These are phyloP conservation scores for Xylariaceae sp. DNA, from an alignment of 2,329 filamentous ascomycete species.

Conservation along the genomic window DNA sequence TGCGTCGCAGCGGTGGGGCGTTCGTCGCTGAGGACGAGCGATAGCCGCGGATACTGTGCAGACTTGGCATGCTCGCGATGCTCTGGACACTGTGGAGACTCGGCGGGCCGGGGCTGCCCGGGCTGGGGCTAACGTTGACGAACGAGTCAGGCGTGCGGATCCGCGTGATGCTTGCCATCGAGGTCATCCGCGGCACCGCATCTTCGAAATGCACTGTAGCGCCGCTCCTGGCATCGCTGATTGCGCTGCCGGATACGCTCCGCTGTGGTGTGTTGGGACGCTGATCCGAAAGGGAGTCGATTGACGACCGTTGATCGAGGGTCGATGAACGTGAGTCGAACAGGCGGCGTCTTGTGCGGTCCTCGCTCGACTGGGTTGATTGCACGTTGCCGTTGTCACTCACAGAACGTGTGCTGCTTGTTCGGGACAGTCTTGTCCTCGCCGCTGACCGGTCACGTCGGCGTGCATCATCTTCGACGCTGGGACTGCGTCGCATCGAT, in stretches of 20 bases:
- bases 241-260: constrained; percentile 39
- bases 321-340: constrained; percentile 21
- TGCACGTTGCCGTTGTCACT: constrained; percentile 35
- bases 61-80: constrained; percentile 1
- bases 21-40: constrained; percentile 42
- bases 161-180: constrained; percentile 51
- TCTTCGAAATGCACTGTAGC: constrained; percentile 23
- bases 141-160: constrained; percentile 50
- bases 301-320: constrained; percentile 16
- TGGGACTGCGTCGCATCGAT: constrained; percentile 33
- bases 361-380: constrained; percentile 32
- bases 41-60: constrained; percentile 27
- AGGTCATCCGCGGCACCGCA: constrained; percentile 40
- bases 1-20: constrained; percentile 65
- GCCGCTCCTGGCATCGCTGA: constrained; percentile 12
- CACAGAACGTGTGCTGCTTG: constrained; percentile 38
- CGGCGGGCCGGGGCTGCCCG: constrained; percentile 9
- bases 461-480: constrained; percentile 32
- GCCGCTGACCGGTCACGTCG: constrained; percentile 42
- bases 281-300: constrained; percentile 18
- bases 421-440: constrained; percentile 27
- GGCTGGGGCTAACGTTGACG: constrained; percentile 51
- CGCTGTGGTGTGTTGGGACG: constrained; percentile 20
- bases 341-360: constrained; percentile 23
- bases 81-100: constrained; percentile 12